Percentiles rank a stretch among this genome's conserved stretches.
These are phyloP conservation scores for Dendrobium nobile DNA, from an alignment of 106 monocot species.

Conservation along the genomic window DNA sequence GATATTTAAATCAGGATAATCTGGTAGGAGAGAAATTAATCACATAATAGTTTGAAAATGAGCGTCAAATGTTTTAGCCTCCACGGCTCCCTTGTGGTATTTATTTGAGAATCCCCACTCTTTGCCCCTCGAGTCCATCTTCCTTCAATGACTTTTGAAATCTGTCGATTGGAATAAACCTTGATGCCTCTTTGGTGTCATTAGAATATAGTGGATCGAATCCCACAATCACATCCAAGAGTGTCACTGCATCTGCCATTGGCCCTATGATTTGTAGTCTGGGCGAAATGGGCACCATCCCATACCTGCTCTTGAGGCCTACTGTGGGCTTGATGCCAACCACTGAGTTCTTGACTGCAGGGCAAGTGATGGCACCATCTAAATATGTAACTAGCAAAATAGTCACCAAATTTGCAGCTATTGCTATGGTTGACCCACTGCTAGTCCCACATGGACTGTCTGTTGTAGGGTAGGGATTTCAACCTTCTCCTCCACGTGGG, in stretches of 20 bases:
- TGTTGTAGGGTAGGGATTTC: constrained; percentile 57
- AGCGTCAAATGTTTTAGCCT: constrained; percentile 17
- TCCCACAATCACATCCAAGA: constrained; percentile 50
- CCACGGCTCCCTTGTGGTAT: constrained; percentile 8
- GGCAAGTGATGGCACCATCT: constrained; percentile 62
- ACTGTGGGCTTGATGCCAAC: too few relatives aligned
- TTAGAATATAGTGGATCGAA: constrained; percentile 36
- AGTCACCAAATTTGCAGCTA: constrained; percentile 59
- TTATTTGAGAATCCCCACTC: constrained; percentile 44
- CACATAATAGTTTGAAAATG: constrained; percentile 56
- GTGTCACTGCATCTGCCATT: constrained; percentile 41
- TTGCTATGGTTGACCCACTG: constrained; percentile 75
- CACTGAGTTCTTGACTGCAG: constrained; percentile 15
- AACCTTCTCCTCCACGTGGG: constrained; percentile 54
- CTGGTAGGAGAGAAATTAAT: too few relatives aligned
- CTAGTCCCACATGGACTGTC: constrained; percentile 55
- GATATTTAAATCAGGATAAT: too few relatives aligned
- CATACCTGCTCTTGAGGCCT: too few relatives aligned
- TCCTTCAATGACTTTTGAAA: constrained; percentile 42
- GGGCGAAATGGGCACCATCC: not conserved
- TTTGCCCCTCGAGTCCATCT: constrained; percentile 49
- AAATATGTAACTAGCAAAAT: constrained; percentile 66
- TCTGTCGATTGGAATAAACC: constrained; percentile 46
- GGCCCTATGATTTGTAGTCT: not conserved
- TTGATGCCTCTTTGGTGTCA: constrained; percentile 22